A percentile compares a stretch with the other conserved stretches of the same genome.
Evolutionary conservation across 768 basidiomycete genomes (phyloP).

Genomic region (Cyclocybe aegerita): DNA sequence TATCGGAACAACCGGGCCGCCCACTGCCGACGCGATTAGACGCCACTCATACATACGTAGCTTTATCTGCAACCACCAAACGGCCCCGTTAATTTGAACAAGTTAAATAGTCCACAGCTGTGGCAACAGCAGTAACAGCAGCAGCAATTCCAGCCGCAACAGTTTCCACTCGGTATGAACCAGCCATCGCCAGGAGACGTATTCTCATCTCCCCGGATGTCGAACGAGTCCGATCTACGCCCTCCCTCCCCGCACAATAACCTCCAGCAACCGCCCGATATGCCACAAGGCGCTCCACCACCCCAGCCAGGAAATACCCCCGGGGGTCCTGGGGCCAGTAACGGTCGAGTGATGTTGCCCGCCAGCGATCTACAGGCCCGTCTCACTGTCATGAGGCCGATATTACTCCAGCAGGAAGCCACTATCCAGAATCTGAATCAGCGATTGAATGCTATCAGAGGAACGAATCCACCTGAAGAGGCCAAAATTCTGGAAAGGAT

Average conservation of each 20-base stretch:
- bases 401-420: conserved; percentile 11
- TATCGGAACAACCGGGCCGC: no score
- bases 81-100: conserved; percentile 33
- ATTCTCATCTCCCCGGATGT: conserved; percentile 46
- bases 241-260: conserved; percentile 49
- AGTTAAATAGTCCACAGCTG: conserved; percentile 32
- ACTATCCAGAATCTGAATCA: not conserved
- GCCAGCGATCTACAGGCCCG: conserved; percentile 5
- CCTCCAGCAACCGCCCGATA: conserved; percentile 16
- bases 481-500: conserved; percentile 8
- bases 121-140: conserved; percentile 26
- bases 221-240: conserved; percentile 41
- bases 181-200: conserved; percentile 41
- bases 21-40: no score
- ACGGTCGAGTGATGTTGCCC: not conserved
- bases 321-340: not conserved
- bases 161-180: conserved; percentile 31
- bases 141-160: conserved; percentile 29
- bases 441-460: conserved; percentile 3
- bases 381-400: conserved; percentile 2
- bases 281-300: conserved; percentile 1
- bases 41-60: no score
- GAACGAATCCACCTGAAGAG: conserved; percentile 9
- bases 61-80: conserved; percentile 42
- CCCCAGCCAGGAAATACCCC: not conserved